Evolutionary conservation across 2,329 filamentous ascomycete genomes (phyloP).

Genomic region (Venturia pyrina): DNA sequence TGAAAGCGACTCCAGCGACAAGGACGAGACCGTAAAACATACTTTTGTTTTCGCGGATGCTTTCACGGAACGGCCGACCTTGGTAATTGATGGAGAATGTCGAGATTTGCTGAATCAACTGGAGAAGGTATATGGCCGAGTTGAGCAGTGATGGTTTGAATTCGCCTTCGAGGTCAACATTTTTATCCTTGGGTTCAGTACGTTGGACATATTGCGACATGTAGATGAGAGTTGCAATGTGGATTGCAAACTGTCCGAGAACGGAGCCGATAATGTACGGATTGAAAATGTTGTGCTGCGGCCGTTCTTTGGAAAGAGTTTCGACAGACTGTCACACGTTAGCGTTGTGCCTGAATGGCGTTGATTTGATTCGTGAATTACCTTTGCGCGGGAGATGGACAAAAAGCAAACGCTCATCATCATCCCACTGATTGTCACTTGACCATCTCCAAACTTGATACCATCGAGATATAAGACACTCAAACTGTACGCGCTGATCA

Average conservation of each 20-base stretch:
- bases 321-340: slow-evolving; percentile 60
- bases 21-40: slow-evolving; percentile 97
- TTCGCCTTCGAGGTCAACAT: slow-evolving; percentile 87
- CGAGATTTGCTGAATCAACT: slow-evolving; percentile 97
- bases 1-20: slow-evolving; percentile 83
- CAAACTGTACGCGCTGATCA: slow-evolving; percentile 95
- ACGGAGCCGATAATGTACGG: slow-evolving; percentile 97
- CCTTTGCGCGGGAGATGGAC: slow-evolving; percentile 91
- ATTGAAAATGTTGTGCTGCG: slow-evolving; percentile 98
- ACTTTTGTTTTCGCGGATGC: slow-evolving; percentile 86
- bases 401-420: slow-evolving; percentile 99
- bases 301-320: slow-evolving; percentile 88
- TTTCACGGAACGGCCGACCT: slow-evolving; percentile 92
- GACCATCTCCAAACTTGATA: slow-evolving; percentile 97
- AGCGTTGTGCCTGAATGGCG: slow-evolving; percentile 17
- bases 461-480: slow-evolving; percentile 94
- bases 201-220: slow-evolving; percentile 80
- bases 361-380: slow-evolving; percentile 22
- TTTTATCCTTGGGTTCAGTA: slow-evolving; percentile 61
- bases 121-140: slow-evolving; percentile 90
- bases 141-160: slow-evolving; percentile 91
- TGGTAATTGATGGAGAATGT: slow-evolving; percentile 99
- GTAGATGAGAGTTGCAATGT: slow-evolving; percentile 90
- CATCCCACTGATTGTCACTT: slow-evolving; percentile 98
- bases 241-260: slow-evolving; percentile 90